Percentiles rank a stretch among this genome's conserved stretches.
These are phyloP conservation scores for Neotropicomus parvogracilis DNA, from an alignment of 1,284 basidiomycete species.

Conservation along the genomic window DNA sequence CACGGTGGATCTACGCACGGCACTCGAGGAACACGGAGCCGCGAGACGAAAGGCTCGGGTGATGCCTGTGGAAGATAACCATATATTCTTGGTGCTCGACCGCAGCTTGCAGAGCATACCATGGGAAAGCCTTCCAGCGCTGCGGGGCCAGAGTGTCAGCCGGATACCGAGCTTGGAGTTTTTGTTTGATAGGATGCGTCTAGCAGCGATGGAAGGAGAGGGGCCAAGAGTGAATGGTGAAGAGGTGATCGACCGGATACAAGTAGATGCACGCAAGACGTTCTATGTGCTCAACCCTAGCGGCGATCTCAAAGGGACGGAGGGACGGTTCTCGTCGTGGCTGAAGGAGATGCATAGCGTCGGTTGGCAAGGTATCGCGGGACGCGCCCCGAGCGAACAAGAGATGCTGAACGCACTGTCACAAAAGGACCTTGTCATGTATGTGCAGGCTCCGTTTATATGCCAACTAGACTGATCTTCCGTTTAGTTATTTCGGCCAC, in stretches of 20 bases:
- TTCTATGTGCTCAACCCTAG: constrained; percentile 92
- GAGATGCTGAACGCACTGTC: constrained; percentile 72
- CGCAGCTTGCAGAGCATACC: constrained; percentile 88
- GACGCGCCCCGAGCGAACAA: constrained; percentile 74
- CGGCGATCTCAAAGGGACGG: constrained; percentile 83
- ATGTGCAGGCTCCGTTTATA: constrained; percentile 34
- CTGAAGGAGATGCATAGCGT: constrained; percentile 60
- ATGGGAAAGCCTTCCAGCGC: constrained; percentile 92
- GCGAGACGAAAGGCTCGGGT: constrained; percentile 37
- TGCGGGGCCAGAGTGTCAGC: constrained; percentile 83
- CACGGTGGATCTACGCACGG: constrained; percentile 66
- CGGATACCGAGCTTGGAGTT: constrained; percentile 90
- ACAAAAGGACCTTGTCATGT: constrained; percentile 82
- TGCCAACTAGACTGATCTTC: constrained; percentile 2
- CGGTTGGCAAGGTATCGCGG: constrained; percentile 85
- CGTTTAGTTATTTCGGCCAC: constrained; percentile 88
- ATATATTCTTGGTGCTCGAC: constrained; percentile 89
- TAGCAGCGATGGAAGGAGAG: constrained; percentile 44
- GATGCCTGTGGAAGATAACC: constrained; percentile 46
- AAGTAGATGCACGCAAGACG: constrained; percentile 64
- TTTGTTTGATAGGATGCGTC: constrained; percentile 75
- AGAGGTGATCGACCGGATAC: constrained; percentile 42
- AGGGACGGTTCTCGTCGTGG: constrained; percentile 80
- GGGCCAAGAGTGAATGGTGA: constrained; percentile 16
- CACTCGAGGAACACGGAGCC: constrained; percentile 65